phyloP scores from a whole-genome alignment of 2,329 filamentous ascomycete species.

The Macroventuria anomochaeta region DNA sequence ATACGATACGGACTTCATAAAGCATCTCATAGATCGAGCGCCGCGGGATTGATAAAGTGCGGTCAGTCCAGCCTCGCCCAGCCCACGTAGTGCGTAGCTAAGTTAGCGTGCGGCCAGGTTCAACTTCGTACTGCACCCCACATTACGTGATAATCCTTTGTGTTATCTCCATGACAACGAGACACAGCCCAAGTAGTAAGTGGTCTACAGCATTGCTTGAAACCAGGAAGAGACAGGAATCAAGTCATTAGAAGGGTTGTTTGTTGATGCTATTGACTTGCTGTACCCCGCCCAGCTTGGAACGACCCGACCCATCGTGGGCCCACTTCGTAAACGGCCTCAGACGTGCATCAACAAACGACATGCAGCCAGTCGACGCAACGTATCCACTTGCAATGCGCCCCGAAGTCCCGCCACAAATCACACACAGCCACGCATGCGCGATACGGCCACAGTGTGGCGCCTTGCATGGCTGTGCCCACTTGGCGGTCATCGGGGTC shows the following conservation, averaged over 20 bases:
- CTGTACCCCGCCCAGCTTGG: not conserved
- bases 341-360: conserved; percentile 9
- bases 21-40: not conserved
- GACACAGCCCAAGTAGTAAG: too few relatives aligned
- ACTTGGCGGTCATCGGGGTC: conserved; percentile 13
- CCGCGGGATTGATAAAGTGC: conserved; percentile 2
- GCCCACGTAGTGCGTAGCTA: conserved; percentile 1
- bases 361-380: conserved; percentile 12
- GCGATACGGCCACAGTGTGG: conserved; percentile 13
- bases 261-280: not conserved
- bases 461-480: conserved; percentile 22
- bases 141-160: conserved; percentile 8
- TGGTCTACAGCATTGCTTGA: not conserved
- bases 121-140: conserved; percentile 5
- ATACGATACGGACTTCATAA: not conserved
- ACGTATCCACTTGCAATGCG: conserved; percentile 12
- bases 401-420: conserved; percentile 20
- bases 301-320: conserved; percentile 15
- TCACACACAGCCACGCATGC: conserved; percentile 23
- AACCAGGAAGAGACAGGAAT: not conserved
- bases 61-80: conserved; percentile 7
- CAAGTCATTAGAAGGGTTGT: not conserved
- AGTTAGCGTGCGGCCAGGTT: not conserved
- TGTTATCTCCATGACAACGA: not conserved
- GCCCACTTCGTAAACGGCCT: conserved; percentile 17